These are phyloP conservation scores for Entomortierella chlamydospora DNA, from an alignment of 192 early-diverging fungal genomes.

Conservation along the genomic window DNA sequence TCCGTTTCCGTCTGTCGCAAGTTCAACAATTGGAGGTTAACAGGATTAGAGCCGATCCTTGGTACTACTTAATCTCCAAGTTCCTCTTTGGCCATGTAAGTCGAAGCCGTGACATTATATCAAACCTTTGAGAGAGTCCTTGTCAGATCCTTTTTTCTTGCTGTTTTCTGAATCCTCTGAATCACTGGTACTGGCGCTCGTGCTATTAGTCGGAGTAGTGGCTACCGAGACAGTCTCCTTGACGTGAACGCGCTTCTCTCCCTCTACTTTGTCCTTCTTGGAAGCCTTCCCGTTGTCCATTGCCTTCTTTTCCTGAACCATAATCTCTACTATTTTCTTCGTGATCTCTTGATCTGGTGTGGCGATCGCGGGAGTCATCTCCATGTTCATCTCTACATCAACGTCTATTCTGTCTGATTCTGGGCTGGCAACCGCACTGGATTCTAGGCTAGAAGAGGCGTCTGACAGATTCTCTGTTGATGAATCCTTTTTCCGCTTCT, in stretches of 20 bases:
- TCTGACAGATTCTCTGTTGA: neutral
- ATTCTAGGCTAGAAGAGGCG: neutral
- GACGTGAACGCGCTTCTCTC: neutral
- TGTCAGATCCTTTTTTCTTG: no score
- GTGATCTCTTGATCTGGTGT: constrained; percentile 1
- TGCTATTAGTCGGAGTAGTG: neutral
- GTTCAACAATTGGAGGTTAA: neutral
- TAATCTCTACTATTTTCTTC: neutral
- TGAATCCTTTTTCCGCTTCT: constrained; percentile 13
- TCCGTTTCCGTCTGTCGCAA: constrained; percentile 22
- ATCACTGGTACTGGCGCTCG: neutral
- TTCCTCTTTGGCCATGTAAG: no score
- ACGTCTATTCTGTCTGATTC: neutral
- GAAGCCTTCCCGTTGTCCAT: neutral
- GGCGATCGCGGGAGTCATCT: neutral
- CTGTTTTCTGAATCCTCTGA: neutral
- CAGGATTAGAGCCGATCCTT: no score
- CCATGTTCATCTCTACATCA: constrained; percentile 13
- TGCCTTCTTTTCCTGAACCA: constrained; percentile 3
- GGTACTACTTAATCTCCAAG: no score
- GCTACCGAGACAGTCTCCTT: neutral
- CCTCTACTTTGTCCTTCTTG: constrained; percentile 12
- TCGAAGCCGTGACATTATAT: no score
- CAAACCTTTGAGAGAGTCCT: no score
- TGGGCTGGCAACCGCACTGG: constrained; percentile 9